Base-by-base conservation (phyloP, 169 alveolate genomes). In the Perkinsus chesapeaki region DNA sequence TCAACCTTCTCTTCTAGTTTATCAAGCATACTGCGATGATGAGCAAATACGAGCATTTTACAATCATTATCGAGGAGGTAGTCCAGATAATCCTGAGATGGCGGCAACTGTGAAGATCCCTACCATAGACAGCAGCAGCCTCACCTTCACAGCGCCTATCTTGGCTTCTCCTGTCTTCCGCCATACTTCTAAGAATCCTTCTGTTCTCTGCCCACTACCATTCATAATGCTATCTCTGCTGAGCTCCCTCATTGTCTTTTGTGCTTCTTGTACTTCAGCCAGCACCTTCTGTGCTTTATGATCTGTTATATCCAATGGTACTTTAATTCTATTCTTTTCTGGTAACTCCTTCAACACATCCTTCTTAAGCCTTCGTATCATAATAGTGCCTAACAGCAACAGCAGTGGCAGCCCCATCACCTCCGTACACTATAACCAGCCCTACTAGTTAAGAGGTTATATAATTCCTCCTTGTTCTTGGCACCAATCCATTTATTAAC, bases 21-120 rank as follows among this genome's bases (percentile, higher is more conserved):
- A 93, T 98, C 99, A 90, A 98, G 94, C 93, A 99, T 98, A 73
- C 95, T 96, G 39, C 95, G 93, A 94, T 99, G 99, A 94, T 99
- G 99, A 39, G 99, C 99, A 94, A 98, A 99, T 39, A 99, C 95
- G 60, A 99, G 94, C 94, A 98, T 98, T 96, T 98, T 99, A 92
- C 96, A 95, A 39, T 96, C 96, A 91, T 96, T 97, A 92, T 98
- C 98, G 47, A 99, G 94, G 91, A 99, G 93, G 91, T 98, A 97
- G 31, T 97, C 96, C 37, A 99, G 95, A 94, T 98, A 99, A 73
- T 98, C 99, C 72, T 96, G 93, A 16, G 93, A 16, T 9, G 60
- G 16, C 60, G 16, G 60, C 5, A 9, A 16, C 5, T 43, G 16
- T 16, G 16, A 5, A 43, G 60, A 16, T 16, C 5, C 60, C 5